These are phyloP conservation scores for Rhodotorula sp. DNA, from an alignment of 1,284 basidiomycete species.

Conservation along the genomic window DNA sequence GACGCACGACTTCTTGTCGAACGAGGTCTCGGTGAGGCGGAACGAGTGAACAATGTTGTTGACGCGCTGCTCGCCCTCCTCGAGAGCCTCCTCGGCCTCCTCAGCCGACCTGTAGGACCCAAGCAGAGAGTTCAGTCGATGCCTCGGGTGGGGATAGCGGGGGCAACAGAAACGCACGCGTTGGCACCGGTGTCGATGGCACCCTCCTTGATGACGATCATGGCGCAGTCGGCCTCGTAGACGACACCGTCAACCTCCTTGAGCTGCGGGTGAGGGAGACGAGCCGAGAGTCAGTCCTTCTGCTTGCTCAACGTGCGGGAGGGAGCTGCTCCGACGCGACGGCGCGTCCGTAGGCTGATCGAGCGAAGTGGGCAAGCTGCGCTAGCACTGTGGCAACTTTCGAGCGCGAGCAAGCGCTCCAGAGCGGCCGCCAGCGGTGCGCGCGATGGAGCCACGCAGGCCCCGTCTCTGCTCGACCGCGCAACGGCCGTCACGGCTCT, in stretches of 20 bases:
- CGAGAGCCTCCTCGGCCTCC: slow-evolving; percentile 79
- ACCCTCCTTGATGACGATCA: slow-evolving; percentile 75
- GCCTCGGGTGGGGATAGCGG: slow-evolving; percentile 47
- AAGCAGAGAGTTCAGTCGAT: no score
- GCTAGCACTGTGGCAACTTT: no score
- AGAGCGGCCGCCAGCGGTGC: no score
- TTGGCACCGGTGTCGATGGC: slow-evolving; percentile 83
- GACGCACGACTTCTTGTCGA: slow-evolving; percentile 86
- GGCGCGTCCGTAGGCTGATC: no score
- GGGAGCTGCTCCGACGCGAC: background rate
- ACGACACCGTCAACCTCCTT: slow-evolving; percentile 80
- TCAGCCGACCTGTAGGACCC: slow-evolving; percentile 62
- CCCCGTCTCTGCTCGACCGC: background rate
- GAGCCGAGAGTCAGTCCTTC: background rate
- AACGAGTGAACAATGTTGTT: slow-evolving; percentile 95
- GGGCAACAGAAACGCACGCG: slow-evolving; percentile 70
- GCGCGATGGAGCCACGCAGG: no score
- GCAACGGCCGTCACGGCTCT: no score
- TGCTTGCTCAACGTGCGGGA: background rate
- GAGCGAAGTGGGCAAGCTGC: background rate
- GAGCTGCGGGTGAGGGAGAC: slow-evolving; percentile 31
- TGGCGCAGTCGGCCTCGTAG: slow-evolving; percentile 83
- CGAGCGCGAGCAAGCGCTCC: no score
- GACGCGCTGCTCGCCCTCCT: slow-evolving; percentile 71
- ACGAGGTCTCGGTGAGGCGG: slow-evolving; percentile 78